phyloP scores from a whole-genome alignment of 129 eudicot species.

The Helianthus tuberosus region DNA sequence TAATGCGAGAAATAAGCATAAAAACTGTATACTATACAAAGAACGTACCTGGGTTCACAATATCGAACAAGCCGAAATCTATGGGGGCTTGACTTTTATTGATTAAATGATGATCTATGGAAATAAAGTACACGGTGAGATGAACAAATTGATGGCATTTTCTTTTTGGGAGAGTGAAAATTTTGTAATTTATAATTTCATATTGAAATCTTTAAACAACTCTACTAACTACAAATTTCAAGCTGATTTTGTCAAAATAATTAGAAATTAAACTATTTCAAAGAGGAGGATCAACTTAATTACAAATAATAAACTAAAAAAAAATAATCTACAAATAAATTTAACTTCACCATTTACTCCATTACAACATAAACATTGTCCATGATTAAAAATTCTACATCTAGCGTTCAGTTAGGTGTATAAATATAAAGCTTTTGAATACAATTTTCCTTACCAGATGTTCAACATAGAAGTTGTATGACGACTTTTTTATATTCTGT shows the following conservation, averaged over 20 bases:
- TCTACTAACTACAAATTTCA: neutral
- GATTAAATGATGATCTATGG: constrained; percentile 5
- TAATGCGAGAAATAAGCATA: neutral
- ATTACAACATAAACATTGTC: constrained; percentile 86
- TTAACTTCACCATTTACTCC: constrained; percentile 65
- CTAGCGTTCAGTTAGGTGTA: too few species aligned
- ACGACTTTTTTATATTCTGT: too few species aligned
- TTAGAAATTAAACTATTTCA: neutral
- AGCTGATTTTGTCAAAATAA: neutral
- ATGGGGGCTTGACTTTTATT: constrained; percentile 81
- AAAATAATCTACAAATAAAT: neutral
- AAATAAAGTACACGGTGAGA: neutral
- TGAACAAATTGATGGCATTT: neutral
- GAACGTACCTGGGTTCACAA: constrained; percentile 78
- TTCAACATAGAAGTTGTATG: too few species aligned
- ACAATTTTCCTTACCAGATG: too few species aligned
- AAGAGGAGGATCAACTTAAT: neutral
- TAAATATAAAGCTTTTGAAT: too few species aligned
- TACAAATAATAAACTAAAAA: neutral
- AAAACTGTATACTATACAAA: neutral
- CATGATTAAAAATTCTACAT: too few species aligned
- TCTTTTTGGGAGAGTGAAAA: neutral
- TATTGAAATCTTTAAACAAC: neutral
- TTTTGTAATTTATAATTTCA: neutral
- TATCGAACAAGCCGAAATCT: constrained; percentile 94